Conservation (phyloP, 345 rosid genomes). For the Eucalyptus caleyi region DNA sequence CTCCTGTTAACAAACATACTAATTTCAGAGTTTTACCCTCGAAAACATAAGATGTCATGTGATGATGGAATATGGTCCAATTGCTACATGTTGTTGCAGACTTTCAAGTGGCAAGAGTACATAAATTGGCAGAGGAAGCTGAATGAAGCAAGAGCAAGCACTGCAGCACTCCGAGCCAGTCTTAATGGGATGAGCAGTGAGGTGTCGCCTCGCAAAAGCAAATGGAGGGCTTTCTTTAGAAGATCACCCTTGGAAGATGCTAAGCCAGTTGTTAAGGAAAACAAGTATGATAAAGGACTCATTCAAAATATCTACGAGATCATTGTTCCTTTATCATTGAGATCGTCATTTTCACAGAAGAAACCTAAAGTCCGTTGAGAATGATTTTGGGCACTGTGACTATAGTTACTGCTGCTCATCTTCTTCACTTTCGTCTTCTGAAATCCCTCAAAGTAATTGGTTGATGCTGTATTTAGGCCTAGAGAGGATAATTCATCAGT, state of each 20-base stretch:
- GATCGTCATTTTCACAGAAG: conserved; percentile 21
- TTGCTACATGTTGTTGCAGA: conserved; percentile 17
- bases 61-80: background rate
- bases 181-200: conserved; percentile 10
- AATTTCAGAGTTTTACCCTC: background rate
- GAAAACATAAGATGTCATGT: background rate
- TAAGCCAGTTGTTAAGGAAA: conserved; percentile 26
- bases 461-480: background rate
- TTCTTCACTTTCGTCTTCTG: background rate
- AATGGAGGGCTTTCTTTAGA: conserved; percentile 45
- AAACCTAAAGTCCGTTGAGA: conserved; percentile 24
- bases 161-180: conserved; percentile 58
- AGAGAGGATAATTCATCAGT: background rate
- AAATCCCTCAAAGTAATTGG: background rate
- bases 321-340: conserved; percentile 47
- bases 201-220: conserved; percentile 28
- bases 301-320: conserved; percentile 46
- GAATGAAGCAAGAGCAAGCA: conserved; percentile 57
- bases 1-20: background rate
- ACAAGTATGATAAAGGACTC: conserved; percentile 53
- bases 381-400: background rate
- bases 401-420: background rate
- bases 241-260: conserved; percentile 40
- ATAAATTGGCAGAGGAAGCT: conserved; percentile 64
- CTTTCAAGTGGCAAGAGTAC: conserved; percentile 92